A percentile compares a stretch with the other conserved stretches of the same genome.
phyloP scores from a whole-genome alignment of 208 protist genomes.

The Tetramitus jugosus region DNA sequence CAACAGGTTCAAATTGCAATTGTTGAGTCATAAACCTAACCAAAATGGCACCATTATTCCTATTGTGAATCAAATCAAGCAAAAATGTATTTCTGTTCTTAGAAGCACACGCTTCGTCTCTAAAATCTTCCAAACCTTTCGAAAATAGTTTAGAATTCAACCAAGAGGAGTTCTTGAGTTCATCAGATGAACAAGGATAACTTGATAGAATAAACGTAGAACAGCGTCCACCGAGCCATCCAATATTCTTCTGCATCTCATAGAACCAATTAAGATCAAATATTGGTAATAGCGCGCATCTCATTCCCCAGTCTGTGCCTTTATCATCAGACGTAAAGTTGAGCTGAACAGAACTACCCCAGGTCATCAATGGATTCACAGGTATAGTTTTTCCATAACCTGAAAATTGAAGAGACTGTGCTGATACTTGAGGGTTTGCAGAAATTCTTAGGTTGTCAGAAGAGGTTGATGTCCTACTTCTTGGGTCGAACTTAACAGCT shows the following conservation, averaged over 20 bases:
- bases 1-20: background rate
- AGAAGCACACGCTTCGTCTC: no score
- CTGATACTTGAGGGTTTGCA: background rate
- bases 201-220: background rate
- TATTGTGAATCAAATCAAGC: background rate
- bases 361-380: background rate
- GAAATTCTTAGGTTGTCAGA: background rate
- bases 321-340: background rate
- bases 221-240: background rate
- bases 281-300: background rate
- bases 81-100: background rate
- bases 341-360: background rate
- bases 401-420: background rate
- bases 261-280: background rate
- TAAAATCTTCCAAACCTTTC: background rate
- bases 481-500: constrained; percentile 3
- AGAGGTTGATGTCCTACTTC: background rate
- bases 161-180: background rate
- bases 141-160: background rate
- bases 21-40: background rate
- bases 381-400: constrained; percentile 11
- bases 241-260: background rate
- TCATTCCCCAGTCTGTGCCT: background rate
- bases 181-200: background rate
- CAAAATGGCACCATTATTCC: background rate